phyloP scores from a whole-genome alignment of 169 alveolate genomes.

The Cystoisospora suis region DNA sequence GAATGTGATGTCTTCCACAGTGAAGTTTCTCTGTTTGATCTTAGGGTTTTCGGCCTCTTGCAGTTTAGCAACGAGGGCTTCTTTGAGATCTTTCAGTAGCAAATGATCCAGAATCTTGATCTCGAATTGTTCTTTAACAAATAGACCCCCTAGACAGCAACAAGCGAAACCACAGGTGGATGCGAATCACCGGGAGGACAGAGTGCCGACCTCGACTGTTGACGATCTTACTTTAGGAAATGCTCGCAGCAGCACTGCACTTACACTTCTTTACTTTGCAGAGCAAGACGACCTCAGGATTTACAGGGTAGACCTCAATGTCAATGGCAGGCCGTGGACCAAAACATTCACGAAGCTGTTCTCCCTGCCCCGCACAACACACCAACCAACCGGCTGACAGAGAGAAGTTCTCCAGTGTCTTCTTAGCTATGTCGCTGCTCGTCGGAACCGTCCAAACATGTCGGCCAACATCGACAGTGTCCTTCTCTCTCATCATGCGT shows the following conservation, averaged over 20 bases:
- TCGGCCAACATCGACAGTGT: too few relatives aligned
- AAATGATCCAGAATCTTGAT: slow-evolving; percentile 5
- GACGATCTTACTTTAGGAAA: not conserved
- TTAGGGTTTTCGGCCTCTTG: not conserved
- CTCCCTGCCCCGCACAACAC: slow-evolving; percentile 39
- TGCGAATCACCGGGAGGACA: not conserved
- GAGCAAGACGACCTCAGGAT: slow-evolving; percentile 7
- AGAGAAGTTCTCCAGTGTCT: too few relatives aligned
- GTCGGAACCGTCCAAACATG: too few relatives aligned
- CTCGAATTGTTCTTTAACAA: not conserved
- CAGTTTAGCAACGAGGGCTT: not conserved
- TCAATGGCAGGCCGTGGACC: slow-evolving; percentile 28
- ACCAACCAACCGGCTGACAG: too few relatives aligned
- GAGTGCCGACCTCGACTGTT: not conserved
- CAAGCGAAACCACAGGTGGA: not conserved
- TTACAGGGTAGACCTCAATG: slow-evolving; percentile 8
- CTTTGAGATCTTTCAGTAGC: not conserved
- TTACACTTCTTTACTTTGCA: slow-evolving; percentile 35
- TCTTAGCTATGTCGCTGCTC: too few relatives aligned
- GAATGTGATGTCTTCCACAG: not conserved
- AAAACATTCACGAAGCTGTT: slow-evolving; percentile 8
- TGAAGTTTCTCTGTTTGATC: not conserved
- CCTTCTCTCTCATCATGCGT: too few relatives aligned
- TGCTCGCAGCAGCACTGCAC: not conserved
- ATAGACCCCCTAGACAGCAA: slow-evolving; percentile 1